These are phyloP conservation scores for Ustilago shanxiensis DNA, from an alignment of 1,284 basidiomycete species.

Conservation along the genomic window DNA sequence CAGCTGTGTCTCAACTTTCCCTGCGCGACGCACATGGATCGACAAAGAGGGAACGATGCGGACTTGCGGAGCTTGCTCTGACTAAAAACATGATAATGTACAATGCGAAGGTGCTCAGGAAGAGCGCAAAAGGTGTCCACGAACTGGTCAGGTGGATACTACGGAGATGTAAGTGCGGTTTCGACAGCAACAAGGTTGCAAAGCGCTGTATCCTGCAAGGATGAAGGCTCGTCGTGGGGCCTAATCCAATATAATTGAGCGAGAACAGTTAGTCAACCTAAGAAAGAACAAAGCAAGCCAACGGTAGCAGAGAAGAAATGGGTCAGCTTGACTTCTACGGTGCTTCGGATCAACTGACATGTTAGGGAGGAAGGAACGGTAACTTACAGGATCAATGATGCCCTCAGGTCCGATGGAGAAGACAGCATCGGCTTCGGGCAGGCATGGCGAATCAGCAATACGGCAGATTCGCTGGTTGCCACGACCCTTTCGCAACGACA, in stretches of 20 bases:
- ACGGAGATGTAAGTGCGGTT: not conserved
- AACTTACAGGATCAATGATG: conserved; percentile 69
- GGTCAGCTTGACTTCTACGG: not conserved
- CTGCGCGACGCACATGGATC: not conserved
- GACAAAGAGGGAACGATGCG: not conserved
- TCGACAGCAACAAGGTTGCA: not conserved
- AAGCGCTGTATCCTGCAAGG: not conserved
- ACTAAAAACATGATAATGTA: conserved; percentile 21
- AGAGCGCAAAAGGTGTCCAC: not conserved
- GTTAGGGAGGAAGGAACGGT: not conserved
- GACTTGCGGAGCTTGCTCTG: conserved; percentile 15
- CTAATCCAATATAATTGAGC: not conserved
- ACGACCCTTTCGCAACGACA: conserved; percentile 92
- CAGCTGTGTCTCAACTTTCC: not conserved
- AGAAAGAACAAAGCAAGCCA: not conserved
- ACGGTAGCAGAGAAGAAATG: not conserved
- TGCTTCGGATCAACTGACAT: not conserved
- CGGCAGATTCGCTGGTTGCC: conserved; percentile 94
- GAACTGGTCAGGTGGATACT: not conserved
- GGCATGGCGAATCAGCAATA: conserved; percentile 96
- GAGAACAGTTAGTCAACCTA: not conserved
- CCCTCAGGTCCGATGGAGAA: conserved; percentile 81
- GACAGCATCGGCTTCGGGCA: conserved; percentile 95
- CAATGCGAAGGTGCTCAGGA: conserved; percentile 5
- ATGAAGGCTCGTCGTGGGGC: not conserved